These are phyloP conservation scores for Globisporangium ultimum DNA, from an alignment of 352 stramenopile species.

Conservation along the genomic window DNA sequence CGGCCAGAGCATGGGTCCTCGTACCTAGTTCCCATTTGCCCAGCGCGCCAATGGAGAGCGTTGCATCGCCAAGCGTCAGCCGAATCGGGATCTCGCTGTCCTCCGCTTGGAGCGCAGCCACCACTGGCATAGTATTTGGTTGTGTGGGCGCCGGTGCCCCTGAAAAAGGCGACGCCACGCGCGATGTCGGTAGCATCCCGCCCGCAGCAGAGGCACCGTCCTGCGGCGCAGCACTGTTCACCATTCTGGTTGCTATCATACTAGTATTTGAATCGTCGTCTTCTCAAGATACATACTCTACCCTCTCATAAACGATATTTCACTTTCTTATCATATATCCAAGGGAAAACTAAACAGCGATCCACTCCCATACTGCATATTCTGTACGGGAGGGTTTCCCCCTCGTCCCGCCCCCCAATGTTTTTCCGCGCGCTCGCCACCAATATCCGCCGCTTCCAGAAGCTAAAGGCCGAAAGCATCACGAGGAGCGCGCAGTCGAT, in stretches of 20 bases:
- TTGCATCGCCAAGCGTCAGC: constrained; percentile 50
- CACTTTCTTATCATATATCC: background rate
- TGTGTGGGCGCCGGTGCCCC: background rate
- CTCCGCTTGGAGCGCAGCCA: constrained; percentile 10
- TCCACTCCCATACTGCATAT: constrained; percentile 1
- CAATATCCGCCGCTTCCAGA: constrained; percentile 4
- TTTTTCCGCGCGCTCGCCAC: background rate
- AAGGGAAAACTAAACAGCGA: background rate
- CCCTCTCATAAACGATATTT: background rate
- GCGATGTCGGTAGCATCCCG: background rate
- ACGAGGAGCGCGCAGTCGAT: too few species aligned
- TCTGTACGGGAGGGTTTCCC: constrained; percentile 3
- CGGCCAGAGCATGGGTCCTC: background rate
- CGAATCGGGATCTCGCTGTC: constrained; percentile 55
- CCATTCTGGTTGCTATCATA: background rate
- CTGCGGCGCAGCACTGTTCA: background rate
- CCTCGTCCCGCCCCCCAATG: background rate
- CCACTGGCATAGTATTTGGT: background rate
- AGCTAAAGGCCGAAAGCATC: too few species aligned
- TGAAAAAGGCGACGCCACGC: background rate
- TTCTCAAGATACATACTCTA: background rate
- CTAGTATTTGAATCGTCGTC: background rate
- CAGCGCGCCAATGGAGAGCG: constrained; percentile 32
- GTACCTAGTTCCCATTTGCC: constrained; percentile 73
- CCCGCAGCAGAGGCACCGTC: background rate